Base-by-base conservation (phyloP, 345 rosid genomes). In the Citrus maxima region DNA sequence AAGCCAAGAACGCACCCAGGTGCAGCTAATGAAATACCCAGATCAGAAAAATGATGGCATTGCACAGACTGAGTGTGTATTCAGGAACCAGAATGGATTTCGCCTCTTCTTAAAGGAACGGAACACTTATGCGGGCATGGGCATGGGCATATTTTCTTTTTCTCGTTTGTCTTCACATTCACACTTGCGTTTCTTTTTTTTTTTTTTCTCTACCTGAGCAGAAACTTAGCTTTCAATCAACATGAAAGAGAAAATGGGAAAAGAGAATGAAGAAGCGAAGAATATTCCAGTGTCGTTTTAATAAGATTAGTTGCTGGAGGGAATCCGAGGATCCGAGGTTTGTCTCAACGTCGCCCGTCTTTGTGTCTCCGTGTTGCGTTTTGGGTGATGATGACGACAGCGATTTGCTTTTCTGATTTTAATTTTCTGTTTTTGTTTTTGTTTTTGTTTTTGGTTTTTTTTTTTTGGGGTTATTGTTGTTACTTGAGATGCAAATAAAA, bases 181-280 rank as follows among this genome's bases (percentile, higher is more conserved):
- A 92, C 90, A 89, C 90, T 85, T 86, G 38, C 56, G 64, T 74
- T 76, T 66, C 79, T 71, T 73, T 32, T 32, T 32, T 28, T 28
- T 32, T 32, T 32, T 4, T 72, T 84, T 30, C 59, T 54, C 22
- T 46, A 13, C 51, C 58, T 54, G 58, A 54, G 22, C 58, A 54
- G 13, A 46, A 72, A 87, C 90, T 88, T 91, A 83, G 95, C 92
- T 89, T 89, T 90, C 97, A 92, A 92, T 91, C 93, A 87, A 91
- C 83, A 84, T 74, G 77, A 81, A 62, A 76, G 55, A 46, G 63
- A 38, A 79, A 70, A 37, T 68, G 32, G 70, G 61, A 25, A 34
- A 37, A 74, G 68, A 42, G n/a, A 42, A 7, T 7, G 2, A 35
- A 38, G 69, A 59, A 54, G 34, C 22, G 2, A 54, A 66, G 72